Evolutionary conservation across 1,284 basidiomycete genomes (phyloP), one percentile per base, ranked within the genome.

Genomic region (Takashimella tepidaria): DNA sequence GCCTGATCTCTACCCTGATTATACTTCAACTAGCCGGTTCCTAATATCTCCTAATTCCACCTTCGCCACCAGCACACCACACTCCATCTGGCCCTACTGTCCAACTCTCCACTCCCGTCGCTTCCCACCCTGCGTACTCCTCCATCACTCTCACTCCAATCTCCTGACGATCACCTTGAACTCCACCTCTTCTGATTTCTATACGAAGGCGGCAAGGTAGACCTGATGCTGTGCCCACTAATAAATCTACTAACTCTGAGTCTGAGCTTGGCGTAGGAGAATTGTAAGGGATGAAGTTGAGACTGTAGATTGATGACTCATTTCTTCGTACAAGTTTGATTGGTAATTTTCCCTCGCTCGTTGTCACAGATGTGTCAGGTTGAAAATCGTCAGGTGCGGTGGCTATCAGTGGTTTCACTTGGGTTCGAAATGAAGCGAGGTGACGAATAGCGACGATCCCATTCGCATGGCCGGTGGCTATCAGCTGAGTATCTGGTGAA

Each of bases 401-500:
- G n/a, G n/a, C n/a, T n/a, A n/a, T n/a, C n/a, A n/a, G n/a, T n/a
- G n/a, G n/a, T n/a, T n/a, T n/a, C n/a, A n/a, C n/a, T n/a, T n/a
- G n/a, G n/a, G 61, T 11, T 80, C 77, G 1, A 80, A 77, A 56
- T 2, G 53, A 5, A 11, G 42, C 40, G 4, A 60, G 48, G 61
- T 85, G 82, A 62, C 83, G 84, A 1, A 89, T 57, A 5, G 78
- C 74, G 0, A 86, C 78, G 3, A 84, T 63, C 1, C 88, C 88
- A n/a, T 74, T 74, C 0, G 76, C 69, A n/a, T 83, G 81, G 0
- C 86, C 87, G 2, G 84, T 84, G 0, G 81, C 84, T 11, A 89
- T 68, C 2, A 83, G 66, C 25, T 75, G 70, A 37, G 75, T 69
- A 0, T 64, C 50, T 0, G 76, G 59, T 0, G 76, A 75, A 58